phyloP scores from a whole-genome alignment of 2,329 filamentous ascomycete genomes.

The Pestalotiopsis fici region DNA sequence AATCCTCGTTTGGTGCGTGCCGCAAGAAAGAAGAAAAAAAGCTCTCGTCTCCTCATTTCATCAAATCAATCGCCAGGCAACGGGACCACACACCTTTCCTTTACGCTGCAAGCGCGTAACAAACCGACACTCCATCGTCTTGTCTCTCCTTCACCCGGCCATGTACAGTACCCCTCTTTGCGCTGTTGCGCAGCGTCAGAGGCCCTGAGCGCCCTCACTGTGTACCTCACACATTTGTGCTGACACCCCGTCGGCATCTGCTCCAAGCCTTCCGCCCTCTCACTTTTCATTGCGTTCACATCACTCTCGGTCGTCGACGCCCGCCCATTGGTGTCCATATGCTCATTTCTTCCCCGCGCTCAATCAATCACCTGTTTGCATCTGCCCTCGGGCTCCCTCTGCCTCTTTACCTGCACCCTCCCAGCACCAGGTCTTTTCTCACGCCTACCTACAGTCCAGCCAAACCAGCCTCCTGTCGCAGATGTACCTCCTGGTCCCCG shows the following conservation, averaged over 20 bases:
- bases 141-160: neutral
- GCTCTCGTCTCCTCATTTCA: neutral
- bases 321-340: constrained; percentile 8
- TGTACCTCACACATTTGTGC: constrained; percentile 10
- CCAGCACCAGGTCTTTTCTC: constrained; percentile 12
- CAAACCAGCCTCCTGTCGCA: neutral
- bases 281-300: constrained; percentile 14
- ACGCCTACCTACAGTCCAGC: constrained; percentile 8
- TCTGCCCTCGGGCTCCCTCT: constrained; percentile 11
- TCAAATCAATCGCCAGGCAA: neutral
- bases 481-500: constrained; percentile 30
- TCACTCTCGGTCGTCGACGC: constrained; percentile 11
- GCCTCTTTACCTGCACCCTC: constrained; percentile 18
- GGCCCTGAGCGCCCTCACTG: constrained; percentile 7
- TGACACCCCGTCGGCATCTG: neutral
- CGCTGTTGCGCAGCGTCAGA: neutral
- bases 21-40: neutral
- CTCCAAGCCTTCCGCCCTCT: constrained; percentile 5
- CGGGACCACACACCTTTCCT: constrained; percentile 3
- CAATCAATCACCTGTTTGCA: constrained; percentile 14
- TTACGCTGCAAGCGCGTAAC: constrained; percentile 3
- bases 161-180: constrained; percentile 5
- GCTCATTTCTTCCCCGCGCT: constrained; percentile 4
- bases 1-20: neutral
- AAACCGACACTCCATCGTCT: neutral